phyloP scores from a whole-genome alignment of 169 alveolate species.

The Plasmodium cynomolgi region DNA sequence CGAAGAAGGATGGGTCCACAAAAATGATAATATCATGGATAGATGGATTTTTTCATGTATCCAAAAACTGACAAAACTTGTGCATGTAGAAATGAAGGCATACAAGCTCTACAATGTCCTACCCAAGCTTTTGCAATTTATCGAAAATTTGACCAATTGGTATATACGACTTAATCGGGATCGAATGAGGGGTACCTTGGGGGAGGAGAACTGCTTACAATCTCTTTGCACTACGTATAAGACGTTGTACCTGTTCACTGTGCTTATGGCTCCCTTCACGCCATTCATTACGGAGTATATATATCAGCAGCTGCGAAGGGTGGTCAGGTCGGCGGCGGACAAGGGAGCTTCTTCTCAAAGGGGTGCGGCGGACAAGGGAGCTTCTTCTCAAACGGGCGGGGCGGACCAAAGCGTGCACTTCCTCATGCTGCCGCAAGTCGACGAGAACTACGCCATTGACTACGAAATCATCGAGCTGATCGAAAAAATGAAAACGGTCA shows the following conservation, averaged over 20 bases:
- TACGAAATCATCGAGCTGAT: conserved; percentile 66
- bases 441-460: conserved; percentile 21
- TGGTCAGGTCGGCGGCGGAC: conserved; percentile 60
- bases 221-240: conserved; percentile 92
- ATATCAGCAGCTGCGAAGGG: conserved; percentile 92
- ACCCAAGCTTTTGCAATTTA: conserved; percentile 93
- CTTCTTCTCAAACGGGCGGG: no score
- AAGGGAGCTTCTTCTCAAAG: no score
- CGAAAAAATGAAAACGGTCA: conserved; percentile 71
- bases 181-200: conserved; percentile 97
- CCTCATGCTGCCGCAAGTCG: conserved; percentile 76
- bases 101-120: conserved; percentile 97
- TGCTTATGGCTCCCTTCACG: conserved; percentile 90
- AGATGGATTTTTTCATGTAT: conserved; percentile 95
- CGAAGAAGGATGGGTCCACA: conserved; percentile 79
- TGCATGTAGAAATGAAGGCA: conserved; percentile 95
- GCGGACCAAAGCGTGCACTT: conserved; percentile 88
- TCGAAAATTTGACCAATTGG: conserved; percentile 98
- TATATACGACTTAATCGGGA: conserved; percentile 96
- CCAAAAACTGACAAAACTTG: conserved; percentile 87
- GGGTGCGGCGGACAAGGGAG: no score
- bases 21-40: conserved; percentile 92
- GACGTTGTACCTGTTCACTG: conserved; percentile 90
- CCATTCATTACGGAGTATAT: conserved; percentile 95
- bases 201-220: conserved; percentile 88